Evolutionary conservation across 495 filamentous ascomycete genomes (phyloP).

Genomic region (Staphylotrichum tortipilum): DNA sequence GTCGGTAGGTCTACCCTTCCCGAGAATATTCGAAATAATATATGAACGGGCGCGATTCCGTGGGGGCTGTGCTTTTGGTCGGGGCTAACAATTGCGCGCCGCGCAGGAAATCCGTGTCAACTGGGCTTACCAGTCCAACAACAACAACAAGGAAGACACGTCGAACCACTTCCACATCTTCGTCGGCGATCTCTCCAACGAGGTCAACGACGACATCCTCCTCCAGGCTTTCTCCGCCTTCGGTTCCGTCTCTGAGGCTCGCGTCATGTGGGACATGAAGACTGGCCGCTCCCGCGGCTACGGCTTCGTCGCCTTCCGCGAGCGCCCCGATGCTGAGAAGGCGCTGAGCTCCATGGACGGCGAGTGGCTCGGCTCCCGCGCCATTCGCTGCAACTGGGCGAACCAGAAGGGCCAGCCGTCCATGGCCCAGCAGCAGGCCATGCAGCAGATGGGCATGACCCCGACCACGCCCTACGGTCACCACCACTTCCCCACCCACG

Average conservation of each 20-base stretch:
- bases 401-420: slow-evolving; percentile 99
- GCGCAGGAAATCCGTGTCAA: slow-evolving; percentile 95
- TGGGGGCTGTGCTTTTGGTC: too few species aligned
- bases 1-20: slow-evolving; percentile 51
- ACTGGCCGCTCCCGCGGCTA: slow-evolving; percentile 96
- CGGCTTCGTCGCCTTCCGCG: slow-evolving; percentile 96
- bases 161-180: slow-evolving; percentile 99
- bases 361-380: slow-evolving; percentile 97
- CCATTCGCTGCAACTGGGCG: slow-evolving; percentile 99
- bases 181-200: slow-evolving; percentile 95
- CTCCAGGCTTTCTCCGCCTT: slow-evolving; percentile 95
- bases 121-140: slow-evolving; percentile 99
- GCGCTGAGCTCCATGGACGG: slow-evolving; percentile 96
- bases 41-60: too few species aligned
- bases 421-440: slow-evolving; percentile 92
- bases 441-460: slow-evolving; percentile 98
- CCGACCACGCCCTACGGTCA: slow-evolving; percentile 94
- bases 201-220: slow-evolving; percentile 96
- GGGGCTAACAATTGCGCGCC: too few species aligned
- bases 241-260: slow-evolving; percentile 93
- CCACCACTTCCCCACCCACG: slow-evolving; percentile 96
- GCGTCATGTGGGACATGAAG: slow-evolving; percentile 99
- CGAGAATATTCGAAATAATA: neutral
- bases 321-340: slow-evolving; percentile 90
- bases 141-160: slow-evolving; percentile 89